Base-by-base conservation (phyloP, 1,284 basidiomycete species). In the Fomes fomentarius region DNA sequence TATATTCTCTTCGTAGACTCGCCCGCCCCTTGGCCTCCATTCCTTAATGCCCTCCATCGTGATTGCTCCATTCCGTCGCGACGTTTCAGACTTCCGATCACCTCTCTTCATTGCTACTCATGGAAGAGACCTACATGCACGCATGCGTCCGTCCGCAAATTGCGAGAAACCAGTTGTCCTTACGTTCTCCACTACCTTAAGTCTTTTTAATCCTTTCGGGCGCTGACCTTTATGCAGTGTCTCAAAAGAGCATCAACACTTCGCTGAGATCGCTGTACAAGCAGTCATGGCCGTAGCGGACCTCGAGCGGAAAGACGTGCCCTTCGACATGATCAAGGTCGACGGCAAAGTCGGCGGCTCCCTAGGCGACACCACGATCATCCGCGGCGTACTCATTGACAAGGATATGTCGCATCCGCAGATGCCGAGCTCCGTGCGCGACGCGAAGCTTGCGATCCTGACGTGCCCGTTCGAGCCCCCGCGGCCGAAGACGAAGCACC, bases 331-430 rank as follows among this genome's bases (percentile, higher is more conserved):
- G 60, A 98, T 99, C 84, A 99, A 99, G 74, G 96, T 99, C 28
- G 94, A 98, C 67, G 96, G 96, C 69, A 99, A 99, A 78, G 95
- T 98, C 61, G 97, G 96, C 50, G 96, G 97, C 40, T 93, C 93
- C 9, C 84, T 99, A 42, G 94, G 94, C 30, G 97, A 99, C 75
- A 98, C 94, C 8, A 83, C 84, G 28, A 84, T 97, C 63, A 95
- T 97, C 72, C 90, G 92, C 66, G 96, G 96, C 66, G 96, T 99
- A 38, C 91, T 99, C 62, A 85, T 99, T 71, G 96, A 99, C 87
- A 98, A 99, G 76, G 96, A 99, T 77, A 96, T 99, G 89, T 98
- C 95, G 21, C 96, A 99, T 70, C 93, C 96, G 9, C 95, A 98
- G 75, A 99, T 99, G 96, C 96, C 96, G 10, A 85, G 84, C 55